Base-by-base conservation (phyloP, 805 yeast genomes). In the Schwanniomyces polymorphus region DNA sequence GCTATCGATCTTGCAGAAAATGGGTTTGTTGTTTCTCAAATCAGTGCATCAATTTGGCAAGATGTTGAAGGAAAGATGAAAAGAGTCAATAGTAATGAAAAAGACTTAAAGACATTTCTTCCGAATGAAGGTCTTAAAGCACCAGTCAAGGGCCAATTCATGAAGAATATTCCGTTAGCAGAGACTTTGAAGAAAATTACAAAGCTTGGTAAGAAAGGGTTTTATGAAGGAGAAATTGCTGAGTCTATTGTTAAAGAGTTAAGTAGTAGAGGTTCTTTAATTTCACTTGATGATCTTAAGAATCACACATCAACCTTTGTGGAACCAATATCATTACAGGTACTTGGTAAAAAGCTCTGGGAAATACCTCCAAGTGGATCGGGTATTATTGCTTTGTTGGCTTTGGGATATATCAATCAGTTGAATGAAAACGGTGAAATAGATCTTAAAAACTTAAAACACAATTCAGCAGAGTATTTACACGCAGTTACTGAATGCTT, bases 321-420 rank as follows among this genome's bases (percentile, higher is more conserved):
- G 21, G 84, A 83, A 1, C 92, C 95, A 2, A 79, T 87, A 16
- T 65, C 67, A 14, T 63, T 79, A 45, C 75, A 78, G 28, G 74
- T 82, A 46, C 68, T 78, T 41, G 86, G 79, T 9, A 58, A 65
- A 41, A 75, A 72, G 26, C 70, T 88, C 23, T 85, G 91, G 88
- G 94, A 88, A 61, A 82, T 87, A 51, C 94, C 96, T 9, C 96
- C 96, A 11, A 87, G 84, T 63, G 89, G 92, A 4, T 89, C 88
- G 45, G 95, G 95, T 7, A 64, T 88, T 11, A 87, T 88, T 39
- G 94, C 91, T 0, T 68, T 88, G 42, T 67, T 86, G 14, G 83
- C 92, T 0, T 64, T 86, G 42, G 94, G 92, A 0, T 71, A 85
- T 38, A 76, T 88, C 51, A 76, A 75, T 53, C 78, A 79, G 31